Conservation (phyloP, 345 rosid species). For the Eucalyptus sideroxylon region DNA sequence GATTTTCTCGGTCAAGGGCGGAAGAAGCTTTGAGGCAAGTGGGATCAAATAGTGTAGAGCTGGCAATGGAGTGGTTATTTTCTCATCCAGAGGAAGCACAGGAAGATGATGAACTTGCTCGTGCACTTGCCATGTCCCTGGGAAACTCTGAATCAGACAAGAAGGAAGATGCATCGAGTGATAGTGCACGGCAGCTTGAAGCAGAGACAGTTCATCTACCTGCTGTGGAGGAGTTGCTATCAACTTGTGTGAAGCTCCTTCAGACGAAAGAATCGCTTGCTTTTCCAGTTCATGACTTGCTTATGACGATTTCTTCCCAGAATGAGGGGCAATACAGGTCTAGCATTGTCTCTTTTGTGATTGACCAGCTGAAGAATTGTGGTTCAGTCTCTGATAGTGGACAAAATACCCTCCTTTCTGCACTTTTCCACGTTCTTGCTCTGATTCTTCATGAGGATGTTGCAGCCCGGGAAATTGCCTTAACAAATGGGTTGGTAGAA, state of each 20-base stretch:
- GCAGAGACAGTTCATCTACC: constrained; percentile 80
- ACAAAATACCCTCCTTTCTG: constrained; percentile 40
- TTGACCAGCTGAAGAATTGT: constrained; percentile 53
- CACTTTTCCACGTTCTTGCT: constrained; percentile 85
- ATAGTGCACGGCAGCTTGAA: constrained; percentile 35
- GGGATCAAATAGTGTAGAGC: constrained; percentile 85
- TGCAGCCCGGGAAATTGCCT: constrained; percentile 75
- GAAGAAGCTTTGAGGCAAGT: constrained; percentile 97
- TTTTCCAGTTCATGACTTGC: constrained; percentile 85
- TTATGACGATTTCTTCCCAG: constrained; percentile 74
- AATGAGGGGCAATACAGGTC: constrained; percentile 83
- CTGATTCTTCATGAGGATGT: constrained; percentile 83
- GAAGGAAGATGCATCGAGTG: constrained; percentile 51
- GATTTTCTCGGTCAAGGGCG: constrained; percentile 86
- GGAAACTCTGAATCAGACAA: constrained; percentile 79
- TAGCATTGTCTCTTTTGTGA: constrained; percentile 61
- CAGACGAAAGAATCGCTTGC: constrained; percentile 86
- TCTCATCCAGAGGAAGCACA: constrained; percentile 85
- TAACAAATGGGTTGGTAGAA: constrained; percentile 63
- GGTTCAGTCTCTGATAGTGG: constrained; percentile 38
- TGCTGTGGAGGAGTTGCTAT: constrained; percentile 74
- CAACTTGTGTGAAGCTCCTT: constrained; percentile 78
- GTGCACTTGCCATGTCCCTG: constrained; percentile 94
- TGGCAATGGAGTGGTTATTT: constrained; percentile 98
- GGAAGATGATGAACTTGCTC: constrained; percentile 98